Conservation (phyloP, 108 stramenopile species). For the Conticribra weissflogii region DNA sequence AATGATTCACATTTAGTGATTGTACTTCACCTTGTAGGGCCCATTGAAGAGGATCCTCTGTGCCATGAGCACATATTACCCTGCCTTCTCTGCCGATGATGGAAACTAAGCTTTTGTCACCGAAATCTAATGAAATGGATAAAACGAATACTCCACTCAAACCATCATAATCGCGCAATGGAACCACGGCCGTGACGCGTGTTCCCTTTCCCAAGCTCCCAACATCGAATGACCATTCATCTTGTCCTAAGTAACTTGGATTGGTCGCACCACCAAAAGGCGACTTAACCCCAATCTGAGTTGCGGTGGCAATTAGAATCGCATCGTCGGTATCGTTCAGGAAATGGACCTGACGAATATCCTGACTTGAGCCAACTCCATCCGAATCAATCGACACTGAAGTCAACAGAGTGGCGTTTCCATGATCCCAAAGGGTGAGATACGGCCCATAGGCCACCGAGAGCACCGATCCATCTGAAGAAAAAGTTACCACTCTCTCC, state of each 20-base stretch:
- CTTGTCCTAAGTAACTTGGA: conserved; percentile 52
- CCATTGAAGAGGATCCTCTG: conserved; percentile 32
- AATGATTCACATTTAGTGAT: conserved; percentile 26
- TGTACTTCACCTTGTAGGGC: conserved; percentile 27
- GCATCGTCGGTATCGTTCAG: conserved; percentile 51
- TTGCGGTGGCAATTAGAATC: conserved; percentile 52
- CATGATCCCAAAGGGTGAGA: conserved; percentile 80
- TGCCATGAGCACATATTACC: conserved; percentile 12
- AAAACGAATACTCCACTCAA: conserved; percentile 29
- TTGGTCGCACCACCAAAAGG: conserved; percentile 52
- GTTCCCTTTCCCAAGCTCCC: conserved; percentile 15
- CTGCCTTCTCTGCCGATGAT: conserved; percentile 29
- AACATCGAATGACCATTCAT: conserved; percentile 34
- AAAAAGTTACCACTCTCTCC: conserved; percentile 59
- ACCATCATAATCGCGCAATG: conserved; percentile 14
- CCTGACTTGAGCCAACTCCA: conserved; percentile 24
- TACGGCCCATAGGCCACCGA: conserved; percentile 68
- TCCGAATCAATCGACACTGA: conserved; percentile 50
- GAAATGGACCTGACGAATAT: conserved; percentile 46
- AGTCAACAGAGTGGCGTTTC: conserved; percentile 63
- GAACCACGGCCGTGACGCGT: conserved; percentile 24
- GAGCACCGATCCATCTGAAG: conserved; percentile 72
- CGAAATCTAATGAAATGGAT: conserved; percentile 15
- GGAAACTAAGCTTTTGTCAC: conserved; percentile 26
- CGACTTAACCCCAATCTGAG: conserved; percentile 56